Percentiles rank a stretch among this genome's conserved stretches.
Evolutionary conservation across 345 rosid species (phyloP).

Genomic region (Cochlearia excelsa): DNA sequence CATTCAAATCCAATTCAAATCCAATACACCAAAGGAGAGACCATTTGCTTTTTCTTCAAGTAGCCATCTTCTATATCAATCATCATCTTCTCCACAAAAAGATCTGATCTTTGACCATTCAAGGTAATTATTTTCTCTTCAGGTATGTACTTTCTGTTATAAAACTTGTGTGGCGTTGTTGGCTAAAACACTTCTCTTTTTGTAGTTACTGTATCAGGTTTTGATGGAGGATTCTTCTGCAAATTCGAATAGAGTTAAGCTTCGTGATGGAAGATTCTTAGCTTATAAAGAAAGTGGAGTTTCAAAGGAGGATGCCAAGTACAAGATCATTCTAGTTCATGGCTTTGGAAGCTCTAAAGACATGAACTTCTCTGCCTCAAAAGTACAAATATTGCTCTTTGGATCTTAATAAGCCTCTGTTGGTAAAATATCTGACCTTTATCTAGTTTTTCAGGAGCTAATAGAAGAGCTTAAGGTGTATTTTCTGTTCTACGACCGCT

Average conservation of each 20-base stretch:
- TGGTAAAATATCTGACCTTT: slow-evolving; percentile 1
- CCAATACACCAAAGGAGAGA: not conserved
- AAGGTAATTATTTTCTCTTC: not conserved
- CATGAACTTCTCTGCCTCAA: slow-evolving; percentile 73
- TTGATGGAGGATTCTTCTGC: slow-evolving; percentile 8
- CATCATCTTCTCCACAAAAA: slow-evolving; percentile 11
- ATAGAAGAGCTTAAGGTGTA: slow-evolving; percentile 65
- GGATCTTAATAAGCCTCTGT: not conserved
- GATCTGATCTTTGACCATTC: slow-evolving; percentile 6
- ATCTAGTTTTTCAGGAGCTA: slow-evolving; percentile 53
- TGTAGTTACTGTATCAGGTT: not conserved
- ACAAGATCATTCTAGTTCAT: slow-evolving; percentile 67
- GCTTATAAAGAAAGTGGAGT: slow-evolving; percentile 78
- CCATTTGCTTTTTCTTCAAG: slow-evolving; percentile 8
- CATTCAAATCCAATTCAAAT: slow-evolving; percentile 7
- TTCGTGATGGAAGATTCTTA: slow-evolving; percentile 69
- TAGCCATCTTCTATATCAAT: slow-evolving; percentile 9
- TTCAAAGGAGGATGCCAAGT: slow-evolving; percentile 52
- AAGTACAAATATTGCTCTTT: slow-evolving; percentile 39
- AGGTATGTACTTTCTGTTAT: not conserved
- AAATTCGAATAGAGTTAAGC: slow-evolving; percentile 45
- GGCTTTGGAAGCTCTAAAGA: slow-evolving; percentile 97
- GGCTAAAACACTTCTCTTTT: no score
- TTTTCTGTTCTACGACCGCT: slow-evolving; percentile 65
- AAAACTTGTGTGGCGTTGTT: not conserved